These are phyloP conservation scores for Mucor circinelloides DNA, from an alignment of 371 early-diverging fungal species.

Conservation along the genomic window DNA sequence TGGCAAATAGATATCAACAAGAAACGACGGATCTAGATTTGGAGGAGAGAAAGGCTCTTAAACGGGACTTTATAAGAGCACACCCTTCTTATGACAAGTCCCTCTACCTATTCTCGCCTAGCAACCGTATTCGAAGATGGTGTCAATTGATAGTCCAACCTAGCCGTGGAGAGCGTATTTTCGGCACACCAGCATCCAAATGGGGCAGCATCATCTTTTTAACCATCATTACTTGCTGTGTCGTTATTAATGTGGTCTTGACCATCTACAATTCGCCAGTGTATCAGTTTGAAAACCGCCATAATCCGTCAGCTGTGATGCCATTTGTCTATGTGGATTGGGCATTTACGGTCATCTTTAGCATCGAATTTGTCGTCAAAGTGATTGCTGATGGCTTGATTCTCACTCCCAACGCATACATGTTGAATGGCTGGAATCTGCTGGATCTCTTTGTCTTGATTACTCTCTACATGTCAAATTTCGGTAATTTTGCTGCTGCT, in stretches of 20 bases:
- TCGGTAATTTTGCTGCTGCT: constrained; percentile 47
- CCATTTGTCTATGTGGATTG: constrained; percentile 42
- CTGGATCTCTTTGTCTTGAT: constrained; percentile 70
- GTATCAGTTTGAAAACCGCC: constrained; percentile 50
- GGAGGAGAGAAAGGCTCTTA: constrained; percentile 48
- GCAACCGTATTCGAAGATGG: constrained; percentile 55
- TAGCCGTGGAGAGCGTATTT: constrained; percentile 54
- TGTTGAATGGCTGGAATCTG: constrained; percentile 65
- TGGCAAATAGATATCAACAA: constrained; percentile 26
- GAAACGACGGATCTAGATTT: constrained; percentile 39
- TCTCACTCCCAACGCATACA: constrained; percentile 68
- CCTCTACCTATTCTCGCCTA: constrained; percentile 55
- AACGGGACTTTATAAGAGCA: constrained; percentile 59
- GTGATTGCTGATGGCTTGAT: constrained; percentile 70
- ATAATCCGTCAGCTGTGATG: constrained; percentile 19
- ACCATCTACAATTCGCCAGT: constrained; percentile 63
- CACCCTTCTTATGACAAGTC: constrained; percentile 70
- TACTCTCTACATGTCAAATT: constrained; percentile 58
- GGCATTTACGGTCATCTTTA: constrained; percentile 60
- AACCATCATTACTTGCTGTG: constrained; percentile 47
- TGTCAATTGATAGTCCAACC: constrained; percentile 61
- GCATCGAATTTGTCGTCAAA: constrained; percentile 63
- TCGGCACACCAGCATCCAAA: constrained; percentile 50
- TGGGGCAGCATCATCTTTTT: constrained; percentile 49
- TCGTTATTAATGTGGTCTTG: constrained; percentile 53